These are phyloP conservation scores for Ogataea neopini DNA, from an alignment of 805 yeast genomes.

Conservation along the genomic window DNA sequence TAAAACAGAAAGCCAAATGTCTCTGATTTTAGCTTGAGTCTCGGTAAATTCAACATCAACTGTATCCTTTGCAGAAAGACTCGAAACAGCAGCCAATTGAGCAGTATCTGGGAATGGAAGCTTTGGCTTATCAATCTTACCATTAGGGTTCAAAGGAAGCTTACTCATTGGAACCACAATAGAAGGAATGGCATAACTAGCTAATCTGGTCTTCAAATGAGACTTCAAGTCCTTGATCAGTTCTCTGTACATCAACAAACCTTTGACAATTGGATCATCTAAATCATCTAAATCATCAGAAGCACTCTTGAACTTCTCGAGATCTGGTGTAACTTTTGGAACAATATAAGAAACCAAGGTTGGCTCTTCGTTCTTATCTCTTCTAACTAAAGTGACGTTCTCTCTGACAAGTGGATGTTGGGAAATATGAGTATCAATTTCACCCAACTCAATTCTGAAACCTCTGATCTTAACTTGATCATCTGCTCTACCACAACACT, in stretches of 20 bases:
- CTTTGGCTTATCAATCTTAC: slow-evolving; percentile 96
- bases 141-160: slow-evolving; percentile 95
- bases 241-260: slow-evolving; percentile 72
- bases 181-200: slow-evolving; percentile 91
- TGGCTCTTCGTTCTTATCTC: slow-evolving; percentile 91
- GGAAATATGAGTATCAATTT: slow-evolving; percentile 94
- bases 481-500: slow-evolving; percentile 98
- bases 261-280: slow-evolving; percentile 70
- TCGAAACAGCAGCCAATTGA: slow-evolving; percentile 76
- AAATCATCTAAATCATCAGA: slow-evolving; percentile 47
- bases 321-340: slow-evolving; percentile 56
- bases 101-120: slow-evolving; percentile 92
- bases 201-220: slow-evolving; percentile 85
- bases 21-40: slow-evolving; percentile 67
- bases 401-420: slow-evolving; percentile 92
- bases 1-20: slow-evolving; percentile 81
- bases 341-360: slow-evolving; percentile 89
- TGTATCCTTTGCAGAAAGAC: slow-evolving; percentile 44
- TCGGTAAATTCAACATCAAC: slow-evolving; percentile 58
- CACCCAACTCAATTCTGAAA: slow-evolving; percentile 97
- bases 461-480: slow-evolving; percentile 99
- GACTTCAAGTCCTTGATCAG: slow-evolving; percentile 78
- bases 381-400: slow-evolving; percentile 86
- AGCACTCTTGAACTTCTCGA: slow-evolving; percentile 50
- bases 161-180: slow-evolving; percentile 83